Evolutionary conservation across 2,329 filamentous ascomycete species (phyloP).

Genomic region (Bipolaris bicolor): DNA sequence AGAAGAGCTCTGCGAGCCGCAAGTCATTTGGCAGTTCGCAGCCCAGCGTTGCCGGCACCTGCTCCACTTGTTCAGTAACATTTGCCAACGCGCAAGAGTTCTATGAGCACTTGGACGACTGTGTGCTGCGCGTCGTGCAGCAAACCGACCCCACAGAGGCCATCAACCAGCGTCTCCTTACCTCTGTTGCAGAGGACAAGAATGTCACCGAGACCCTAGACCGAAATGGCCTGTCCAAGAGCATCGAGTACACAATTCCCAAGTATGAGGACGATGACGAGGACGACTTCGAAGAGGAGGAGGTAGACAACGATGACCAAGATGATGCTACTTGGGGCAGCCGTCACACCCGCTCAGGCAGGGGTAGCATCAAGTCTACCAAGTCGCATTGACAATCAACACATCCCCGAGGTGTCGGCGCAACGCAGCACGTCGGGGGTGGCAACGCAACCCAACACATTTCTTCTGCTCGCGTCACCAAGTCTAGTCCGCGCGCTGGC

Average conservation of each 20-base stretch:
- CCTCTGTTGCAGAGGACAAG: conserved; percentile 50
- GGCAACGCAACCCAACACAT: conserved; percentile 43
- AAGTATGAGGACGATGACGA: conserved; percentile 61
- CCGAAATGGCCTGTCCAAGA: conserved; percentile 49
- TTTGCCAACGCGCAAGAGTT: conserved; percentile 93
- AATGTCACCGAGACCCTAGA: conserved; percentile 50
- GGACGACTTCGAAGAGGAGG: conserved; percentile 56
- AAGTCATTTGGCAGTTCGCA: conserved; percentile 74
- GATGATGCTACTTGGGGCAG: conserved; percentile 62
- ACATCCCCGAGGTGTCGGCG: conserved; percentile 57
- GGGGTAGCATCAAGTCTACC: conserved; percentile 58
- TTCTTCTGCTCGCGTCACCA: conserved; percentile 16
- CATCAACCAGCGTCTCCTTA: conserved; percentile 52
- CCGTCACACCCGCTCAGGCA: conserved; percentile 54
- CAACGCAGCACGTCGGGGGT: conserved; percentile 44
- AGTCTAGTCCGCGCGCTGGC: conserved; percentile 56
- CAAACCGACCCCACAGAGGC: conserved; percentile 52
- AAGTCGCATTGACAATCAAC: conserved; percentile 59
- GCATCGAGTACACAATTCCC: conserved; percentile 53
- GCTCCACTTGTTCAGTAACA: conserved; percentile 85
- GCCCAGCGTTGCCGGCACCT: conserved; percentile 73
- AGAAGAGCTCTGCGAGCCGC: conserved; percentile 66
- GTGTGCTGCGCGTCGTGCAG: conserved; percentile 66
- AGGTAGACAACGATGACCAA: conserved; percentile 58
- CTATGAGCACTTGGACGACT: conserved; percentile 89